Evolutionary conservation across 2,329 filamentous ascomycete species (phyloP).

Genomic region (Cucurbitaria berberidis): DNA sequence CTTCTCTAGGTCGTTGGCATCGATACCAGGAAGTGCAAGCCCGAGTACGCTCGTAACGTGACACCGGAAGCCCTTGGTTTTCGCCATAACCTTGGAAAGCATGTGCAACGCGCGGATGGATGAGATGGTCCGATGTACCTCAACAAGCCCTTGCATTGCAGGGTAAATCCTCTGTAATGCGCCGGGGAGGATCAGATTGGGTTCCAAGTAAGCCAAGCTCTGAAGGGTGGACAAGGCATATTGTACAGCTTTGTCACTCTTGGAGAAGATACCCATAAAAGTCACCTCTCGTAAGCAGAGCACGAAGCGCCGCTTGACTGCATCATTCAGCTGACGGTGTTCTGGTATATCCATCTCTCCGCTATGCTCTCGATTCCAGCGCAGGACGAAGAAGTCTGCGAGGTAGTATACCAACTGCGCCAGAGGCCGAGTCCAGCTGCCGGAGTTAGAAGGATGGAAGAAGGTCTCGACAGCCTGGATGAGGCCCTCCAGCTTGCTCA

Average conservation of each 20-base stretch:
- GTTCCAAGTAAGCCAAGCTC: conserved; percentile 87
- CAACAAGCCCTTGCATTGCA: conserved; percentile 92
- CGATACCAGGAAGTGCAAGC: conserved; percentile 89
- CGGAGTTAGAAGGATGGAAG: conserved; percentile 97
- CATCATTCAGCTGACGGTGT: conserved; percentile 77
- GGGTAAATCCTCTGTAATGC: conserved; percentile 96
- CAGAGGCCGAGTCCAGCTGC: conserved; percentile 86
- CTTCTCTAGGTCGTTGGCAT: conserved; percentile 97
- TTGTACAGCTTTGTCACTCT: conserved; percentile 88
- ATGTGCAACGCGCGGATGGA: conserved; percentile 91
- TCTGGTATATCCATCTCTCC: conserved; percentile 87
- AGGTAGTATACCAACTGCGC: conserved; percentile 92
- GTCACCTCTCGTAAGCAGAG: conserved; percentile 87
- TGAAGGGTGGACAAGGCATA: conserved; percentile 92
- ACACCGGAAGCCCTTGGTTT: conserved; percentile 94
- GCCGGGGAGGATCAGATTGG: conserved; percentile 87
- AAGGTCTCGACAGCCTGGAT: conserved; percentile 97
- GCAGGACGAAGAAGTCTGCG: conserved; percentile 93
- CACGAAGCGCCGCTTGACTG: conserved; percentile 89
- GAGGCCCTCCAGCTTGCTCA: conserved; percentile 85
- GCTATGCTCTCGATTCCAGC: conserved; percentile 94
- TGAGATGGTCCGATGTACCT: conserved; percentile 94
- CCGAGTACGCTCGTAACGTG: conserved; percentile 95
- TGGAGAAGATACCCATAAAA: conserved; percentile 98
- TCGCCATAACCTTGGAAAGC: conserved; percentile 87